Base-by-base conservation (phyloP, 768 basidiomycete genomes). In the Podaxis sp. region DNA sequence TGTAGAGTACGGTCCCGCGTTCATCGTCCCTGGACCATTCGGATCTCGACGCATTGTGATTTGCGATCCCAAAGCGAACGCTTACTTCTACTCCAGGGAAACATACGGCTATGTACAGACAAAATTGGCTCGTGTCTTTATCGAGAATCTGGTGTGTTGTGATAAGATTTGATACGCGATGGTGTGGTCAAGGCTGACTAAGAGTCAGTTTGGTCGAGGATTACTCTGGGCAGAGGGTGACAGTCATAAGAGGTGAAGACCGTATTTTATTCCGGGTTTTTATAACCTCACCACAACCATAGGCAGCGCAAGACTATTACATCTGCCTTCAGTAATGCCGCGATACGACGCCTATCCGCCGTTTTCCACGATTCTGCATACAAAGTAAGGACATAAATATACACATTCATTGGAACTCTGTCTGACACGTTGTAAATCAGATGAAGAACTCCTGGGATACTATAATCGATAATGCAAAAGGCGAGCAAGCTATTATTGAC, bases 321-420 rank as follows among this genome's bases (percentile, higher is more conserved):
- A 0, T 80, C 82, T 1, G 81, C 81, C 0, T 85, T 85, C 66
- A 82, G 77, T 66, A 82, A 78, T 63, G 74, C 79, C 1, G 77
- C 80, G 0, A 79, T 85, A 47, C 76, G 81, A 16, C 74, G 69
- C 28, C 66, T 83, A 6, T 79, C 76, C 0, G 65, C 73, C 1
- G 74, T 83, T 2, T 84, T 84, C 68, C 81, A 76, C 57, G 82
- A 84, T 61, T 77, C 80, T 0, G 74, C 76, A 1, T 79, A 84
- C 65, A 81, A 82, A 76, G 83, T 80, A 16, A 18, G 14, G 6
- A 10, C 21, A n/a, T 18, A 44, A 16, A 44, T 44, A 18, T 44
- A 18, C 6, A n/a, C 14, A 9, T 32, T 32, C 32, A 7, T 18
- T 16, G 9, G 4, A 7, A 16, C 16, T 2, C 6, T 21, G 21